Evolutionary conservation across 2,329 filamentous ascomycete genomes (phyloP), one percentile per base, ranked within the genome.

Genomic region (Aspergillus unguis): DNA sequence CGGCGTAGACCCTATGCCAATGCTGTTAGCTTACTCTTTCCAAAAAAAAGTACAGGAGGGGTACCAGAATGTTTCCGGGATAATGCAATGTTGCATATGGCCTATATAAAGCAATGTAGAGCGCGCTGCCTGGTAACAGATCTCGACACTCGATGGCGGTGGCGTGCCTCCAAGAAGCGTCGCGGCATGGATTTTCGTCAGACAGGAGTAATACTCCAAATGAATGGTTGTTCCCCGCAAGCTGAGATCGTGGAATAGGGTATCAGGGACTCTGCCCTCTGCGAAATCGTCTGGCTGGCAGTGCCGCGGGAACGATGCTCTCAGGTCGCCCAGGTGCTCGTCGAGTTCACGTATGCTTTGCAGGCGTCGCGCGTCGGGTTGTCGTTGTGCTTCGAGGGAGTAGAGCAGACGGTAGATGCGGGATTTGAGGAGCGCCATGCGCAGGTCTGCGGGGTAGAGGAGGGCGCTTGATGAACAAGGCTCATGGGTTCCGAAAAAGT

Each of bases 341-440:
- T 65, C 63, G 7, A 65, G 25, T 47, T 65, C 61, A n/a, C 62
- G 60, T 11, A 65, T 63, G 27, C 53, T 48, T 11, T 65, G 59
- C 6, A 65, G 45, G 1, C 56, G 49, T 23, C 56, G 48, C 2
- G 61, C 58, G 27, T 62, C 59, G 1, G 62, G 49, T 5, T 58
- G 46, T 2, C 35, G 26, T 7, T 47, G 50, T 6, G 50, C 52
- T 1, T 57, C 38, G 3, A 53, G 51, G 0, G 60, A 65, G 44
- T 65, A 64, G 1, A 65, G 56, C 2, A 60, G 44, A 1, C 48
- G 45, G 32, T 62, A 60, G 17, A 64, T 60, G 23, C 55, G 62
- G 6, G 61, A 59, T 54, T 64, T 63, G 6, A 65, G 54, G 9
- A 65, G 4, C 9, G 52, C 48, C 10, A 65, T 49, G 4, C 62